Conservation (phyloP, 208 protist genomes). For the Angomonas ambiguus region DNA sequence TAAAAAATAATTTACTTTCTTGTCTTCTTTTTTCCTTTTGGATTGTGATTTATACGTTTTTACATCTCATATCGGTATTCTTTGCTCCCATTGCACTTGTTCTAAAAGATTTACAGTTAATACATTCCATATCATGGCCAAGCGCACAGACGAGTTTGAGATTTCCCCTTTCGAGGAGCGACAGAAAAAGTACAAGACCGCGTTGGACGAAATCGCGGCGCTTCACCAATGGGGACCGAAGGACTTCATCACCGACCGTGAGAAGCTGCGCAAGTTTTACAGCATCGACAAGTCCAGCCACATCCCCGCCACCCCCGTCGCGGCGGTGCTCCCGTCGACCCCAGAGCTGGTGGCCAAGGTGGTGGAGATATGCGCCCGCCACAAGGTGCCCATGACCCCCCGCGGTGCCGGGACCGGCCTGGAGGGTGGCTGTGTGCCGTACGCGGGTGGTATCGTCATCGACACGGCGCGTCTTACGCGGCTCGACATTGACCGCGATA, state of each 20-base stretch:
- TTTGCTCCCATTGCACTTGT: background rate
- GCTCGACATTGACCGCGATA: slow-evolving; percentile 24
- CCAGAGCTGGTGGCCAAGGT: slow-evolving; percentile 19
- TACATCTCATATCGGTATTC: too few relatives aligned
- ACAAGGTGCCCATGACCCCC: slow-evolving; percentile 33
- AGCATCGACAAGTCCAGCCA: slow-evolving; percentile 22
- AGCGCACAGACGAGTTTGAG: slow-evolving; percentile 5
- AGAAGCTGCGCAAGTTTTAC: slow-evolving; percentile 16
- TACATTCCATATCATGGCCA: background rate
- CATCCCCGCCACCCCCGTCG: slow-evolving; percentile 13
- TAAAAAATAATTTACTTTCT: too few relatives aligned
- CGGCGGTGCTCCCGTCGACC: slow-evolving; percentile 17
- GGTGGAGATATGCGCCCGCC: slow-evolving; percentile 20
- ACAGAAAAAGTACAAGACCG: slow-evolving; percentile 13
- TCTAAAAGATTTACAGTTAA: too few relatives aligned
- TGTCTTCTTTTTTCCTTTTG: too few relatives aligned
- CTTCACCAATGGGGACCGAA: slow-evolving; percentile 15
- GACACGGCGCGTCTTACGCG: slow-evolving; percentile 18
- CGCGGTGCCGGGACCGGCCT: slow-evolving; percentile 28
- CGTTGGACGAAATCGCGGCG: slow-evolving; percentile 4
- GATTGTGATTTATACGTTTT: too few relatives aligned
- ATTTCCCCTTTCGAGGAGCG: slow-evolving; percentile 13
- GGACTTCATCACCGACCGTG: slow-evolving; percentile 14
- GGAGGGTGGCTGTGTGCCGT: slow-evolving; percentile 27
- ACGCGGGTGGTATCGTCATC: slow-evolving; percentile 27